Conservation (phyloP, 2,329 filamentous ascomycete genomes). For the Rugonectria rugulosa region DNA sequence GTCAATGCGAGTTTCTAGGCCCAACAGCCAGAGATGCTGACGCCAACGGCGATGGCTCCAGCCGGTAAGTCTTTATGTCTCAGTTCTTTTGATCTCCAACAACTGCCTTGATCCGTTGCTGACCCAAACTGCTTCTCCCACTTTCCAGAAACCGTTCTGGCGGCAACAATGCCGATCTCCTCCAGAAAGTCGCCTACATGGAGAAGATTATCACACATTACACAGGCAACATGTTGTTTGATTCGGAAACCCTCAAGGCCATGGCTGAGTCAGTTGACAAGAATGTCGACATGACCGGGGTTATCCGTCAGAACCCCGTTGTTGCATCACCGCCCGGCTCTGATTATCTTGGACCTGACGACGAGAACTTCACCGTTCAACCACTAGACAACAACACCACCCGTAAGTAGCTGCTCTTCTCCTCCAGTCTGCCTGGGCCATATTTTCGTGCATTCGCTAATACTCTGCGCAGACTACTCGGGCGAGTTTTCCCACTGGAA, state of each 20-base stretch:
- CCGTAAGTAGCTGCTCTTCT: conserved; percentile 44
- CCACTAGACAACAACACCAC: conserved; percentile 51
- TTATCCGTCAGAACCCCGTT: conserved; percentile 28
- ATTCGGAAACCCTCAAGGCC: conserved; percentile 45
- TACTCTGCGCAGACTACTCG: conserved; percentile 51
- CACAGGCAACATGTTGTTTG: conserved; percentile 48
- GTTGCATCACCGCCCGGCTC: conserved; percentile 36
- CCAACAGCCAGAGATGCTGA: conserved; percentile 42
- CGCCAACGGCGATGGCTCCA: conserved; percentile 34
- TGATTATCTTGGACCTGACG: conserved; percentile 41
- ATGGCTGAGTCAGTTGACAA: conserved; percentile 53
- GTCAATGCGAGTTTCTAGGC: conserved; percentile 57
- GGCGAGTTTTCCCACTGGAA: conserved; percentile 63
- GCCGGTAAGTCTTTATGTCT: conserved; percentile 24
- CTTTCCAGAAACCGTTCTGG: conserved; percentile 33
- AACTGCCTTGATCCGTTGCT: conserved; percentile 9
- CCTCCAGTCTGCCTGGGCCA: conserved; percentile 3
- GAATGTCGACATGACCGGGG: conserved; percentile 25
- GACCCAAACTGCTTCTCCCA: conserved; percentile 10
- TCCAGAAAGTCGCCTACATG: conserved; percentile 45
- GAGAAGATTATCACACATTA: conserved; percentile 58
- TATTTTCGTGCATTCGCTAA: conserved; percentile 13
- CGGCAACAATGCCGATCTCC: conserved; percentile 34
- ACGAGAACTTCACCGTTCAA: conserved; percentile 51
- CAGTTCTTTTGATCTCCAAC: not conserved